Percentiles rank a stretch among this genome's conserved stretches.
These are phyloP conservation scores for Leptoxyphium fumago DNA, from an alignment of 2,329 filamentous ascomycete genomes.

Conservation along the genomic window DNA sequence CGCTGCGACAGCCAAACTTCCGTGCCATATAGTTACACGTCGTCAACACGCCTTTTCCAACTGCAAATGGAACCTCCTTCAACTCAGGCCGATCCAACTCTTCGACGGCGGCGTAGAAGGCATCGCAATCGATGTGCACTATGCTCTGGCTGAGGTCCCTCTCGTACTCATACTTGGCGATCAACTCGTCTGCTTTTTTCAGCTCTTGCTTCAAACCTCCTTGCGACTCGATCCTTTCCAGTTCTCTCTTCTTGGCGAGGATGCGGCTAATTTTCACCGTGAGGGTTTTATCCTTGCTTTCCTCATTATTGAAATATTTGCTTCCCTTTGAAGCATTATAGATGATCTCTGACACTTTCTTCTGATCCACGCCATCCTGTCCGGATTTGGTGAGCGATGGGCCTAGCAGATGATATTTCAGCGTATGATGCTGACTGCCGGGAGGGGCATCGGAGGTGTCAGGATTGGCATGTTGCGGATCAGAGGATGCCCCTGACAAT, in stretches of 20 bases:
- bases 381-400: slow-evolving; percentile 89
- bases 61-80: slow-evolving; percentile 75
- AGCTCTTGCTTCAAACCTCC: slow-evolving; percentile 49
- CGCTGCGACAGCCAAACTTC: slow-evolving; percentile 78
- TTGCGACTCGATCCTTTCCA: slow-evolving; percentile 53
- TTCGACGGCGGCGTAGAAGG: slow-evolving; percentile 93
- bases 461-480: not conserved
- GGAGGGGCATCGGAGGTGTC: slow-evolving; percentile 2
- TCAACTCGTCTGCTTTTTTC: slow-evolving; percentile 64
- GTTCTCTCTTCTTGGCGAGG: slow-evolving; percentile 54
- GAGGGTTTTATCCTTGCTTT: slow-evolving; percentile 63
- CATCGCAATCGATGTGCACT: slow-evolving; percentile 92
- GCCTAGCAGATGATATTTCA: slow-evolving; percentile 82
- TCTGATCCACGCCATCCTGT: slow-evolving; percentile 84
- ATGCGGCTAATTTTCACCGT: slow-evolving; percentile 78
- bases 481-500: slow-evolving; percentile 32
- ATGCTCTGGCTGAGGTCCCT: slow-evolving; percentile 74
- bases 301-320: slow-evolving; percentile 89
- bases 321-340: slow-evolving; percentile 94
- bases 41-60: slow-evolving; percentile 58
- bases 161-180: slow-evolving; percentile 61
- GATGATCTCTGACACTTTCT: slow-evolving; percentile 88
- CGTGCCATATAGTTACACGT: slow-evolving; percentile 81
- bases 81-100: slow-evolving; percentile 62
- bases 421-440: slow-evolving; percentile 40